Base-by-base conservation (phyloP, 2,329 filamentous ascomycete species). In the Samsoniella hepiali region DNA sequence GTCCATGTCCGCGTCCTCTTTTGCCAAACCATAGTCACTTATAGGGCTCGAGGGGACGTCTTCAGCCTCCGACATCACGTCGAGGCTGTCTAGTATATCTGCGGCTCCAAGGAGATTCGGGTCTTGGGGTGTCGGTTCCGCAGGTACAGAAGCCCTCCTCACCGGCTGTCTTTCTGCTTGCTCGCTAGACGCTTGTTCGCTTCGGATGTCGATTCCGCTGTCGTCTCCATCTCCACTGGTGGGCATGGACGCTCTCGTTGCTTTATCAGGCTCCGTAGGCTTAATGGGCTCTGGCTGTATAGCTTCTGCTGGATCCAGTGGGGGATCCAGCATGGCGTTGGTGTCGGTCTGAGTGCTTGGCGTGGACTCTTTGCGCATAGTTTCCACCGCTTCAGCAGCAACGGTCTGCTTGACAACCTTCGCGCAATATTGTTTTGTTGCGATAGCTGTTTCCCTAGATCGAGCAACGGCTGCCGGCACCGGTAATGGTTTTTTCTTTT, bases 141-240 rank as follows among this genome's bases (percentile, higher is more conserved):
- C 49, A 13, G 57, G 32, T 29, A 29, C 34, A 22, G 45, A 13
- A 42, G 27, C 11, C 34, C 34, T 22, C 15, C 22, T 40, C 47
- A 27, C 27, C 22, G 29, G n/a, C 7, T 5, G 58, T 53, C 29
- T 32, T 15, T 62, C 54, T 15, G 49, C 49, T 47, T 22, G 50
- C 31, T 55, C 50, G 22, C 49, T 55, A 27, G 58, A 42, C 27
- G 60, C 34, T 44, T 50, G 53, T 22, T 63, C 45, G 22, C 44
- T 57, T 50, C 54, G 53, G 31, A 63, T 54, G 31, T 63, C 62
- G 29, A 58, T 63, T 17, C 55, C 55, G 29, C 62, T 63, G 32
- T 58, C 62, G 27, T 59, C 38, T 1, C 38, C 45, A 40, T 63
- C 56, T 11, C 50, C 53, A 13, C 32, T 17, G 3, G 3, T 36